Percentiles rank a stretch among this genome's conserved stretches.
phyloP scores from a whole-genome alignment of 1,284 basidiomycete genomes.

The Cryptococcus neoformans region DNA sequence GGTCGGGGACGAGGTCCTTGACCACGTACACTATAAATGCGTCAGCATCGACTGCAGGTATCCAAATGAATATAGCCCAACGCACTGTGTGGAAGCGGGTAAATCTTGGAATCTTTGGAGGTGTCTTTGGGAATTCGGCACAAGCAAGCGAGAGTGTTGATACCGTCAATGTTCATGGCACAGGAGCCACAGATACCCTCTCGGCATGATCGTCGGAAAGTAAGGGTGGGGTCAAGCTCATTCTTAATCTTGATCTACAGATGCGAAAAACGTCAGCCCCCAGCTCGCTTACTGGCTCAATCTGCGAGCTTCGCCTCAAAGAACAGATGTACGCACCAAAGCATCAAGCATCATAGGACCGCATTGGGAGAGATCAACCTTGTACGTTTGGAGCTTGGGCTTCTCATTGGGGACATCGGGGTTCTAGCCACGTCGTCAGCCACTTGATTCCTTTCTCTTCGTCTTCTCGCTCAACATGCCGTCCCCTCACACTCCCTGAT shows the following conservation, averaged over 20 bases:
- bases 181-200: slow-evolving; percentile 99
- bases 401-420: slow-evolving; percentile 93
- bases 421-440: slow-evolving; percentile 59
- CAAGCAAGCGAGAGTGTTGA: slow-evolving; percentile 96
- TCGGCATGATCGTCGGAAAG: slow-evolving; percentile 93
- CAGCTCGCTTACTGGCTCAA: no score
- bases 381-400: slow-evolving; percentile 87
- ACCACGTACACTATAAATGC: slow-evolving; percentile 84
- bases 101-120: slow-evolving; percentile 80
- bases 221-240: slow-evolving; percentile 92
- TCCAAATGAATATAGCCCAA: background rate
- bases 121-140: slow-evolving; percentile 85
- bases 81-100: slow-evolving; percentile 94
- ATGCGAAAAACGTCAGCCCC: background rate
- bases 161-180: slow-evolving; percentile 98
- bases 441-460: background rate
- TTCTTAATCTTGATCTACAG: slow-evolving; percentile 97
- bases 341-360: slow-evolving; percentile 86
- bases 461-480: background rate
- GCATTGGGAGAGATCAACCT: slow-evolving; percentile 88
- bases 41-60: background rate
- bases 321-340: slow-evolving; percentile 33
- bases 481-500: background rate
- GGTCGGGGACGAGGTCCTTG: slow-evolving; percentile 88
- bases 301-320: background rate